Base-by-base conservation (phyloP, 2,329 filamentous ascomycete species). In the Arthroderma uncinatum region DNA sequence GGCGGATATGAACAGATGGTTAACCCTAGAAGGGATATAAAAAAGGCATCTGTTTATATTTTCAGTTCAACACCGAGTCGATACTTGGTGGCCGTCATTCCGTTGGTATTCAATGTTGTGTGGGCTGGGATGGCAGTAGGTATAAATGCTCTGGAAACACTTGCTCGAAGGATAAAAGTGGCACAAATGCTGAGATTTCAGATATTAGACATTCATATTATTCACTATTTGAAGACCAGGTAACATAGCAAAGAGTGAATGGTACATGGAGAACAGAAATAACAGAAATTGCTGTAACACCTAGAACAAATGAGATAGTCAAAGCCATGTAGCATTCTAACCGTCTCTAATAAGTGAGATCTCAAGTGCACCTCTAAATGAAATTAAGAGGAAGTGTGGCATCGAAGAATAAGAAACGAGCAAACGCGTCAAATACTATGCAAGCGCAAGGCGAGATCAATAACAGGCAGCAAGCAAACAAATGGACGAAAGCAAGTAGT, bases 1-100 rank as follows among this genome's bases (percentile, higher is more conserved):
- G 7, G 53, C 52, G 50, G 25, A 33, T 19, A 56, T 44, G 40
- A 34, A 28, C 54, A 23, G 59, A 28, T 19, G 57, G 37, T 36
- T 55, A 54, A 21, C 21, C 2, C 16, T 14, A 34, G 9, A 12
- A 28, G 3, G 19, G 10, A 25, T 28, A 54, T 39, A 37, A 39
- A 36, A 25, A 39, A 39, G 14, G 10, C 52, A 12, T n/a, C 16
- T 16, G 4, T n/a, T 39, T 8, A 21, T 7, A 19, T 37, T 10
- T 21, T 33, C 25, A 1, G 7, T 30, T 30, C 28, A 5, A 14
- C n/a, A 19, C 21, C 39, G 19, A 42, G 5, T 28, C 12, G 7
- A 5, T 8, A 25, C 42, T 37, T n/a, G 34, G 9, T 37, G 34
- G 34, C 23, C 23, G 7, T 48, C 5, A 10, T 30, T 25, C 23